Evolutionary conservation across 2,329 filamentous ascomycete genomes (phyloP), one percentile per base, ranked within the genome.

Genomic region (Alternaria conjuncta): DNA sequence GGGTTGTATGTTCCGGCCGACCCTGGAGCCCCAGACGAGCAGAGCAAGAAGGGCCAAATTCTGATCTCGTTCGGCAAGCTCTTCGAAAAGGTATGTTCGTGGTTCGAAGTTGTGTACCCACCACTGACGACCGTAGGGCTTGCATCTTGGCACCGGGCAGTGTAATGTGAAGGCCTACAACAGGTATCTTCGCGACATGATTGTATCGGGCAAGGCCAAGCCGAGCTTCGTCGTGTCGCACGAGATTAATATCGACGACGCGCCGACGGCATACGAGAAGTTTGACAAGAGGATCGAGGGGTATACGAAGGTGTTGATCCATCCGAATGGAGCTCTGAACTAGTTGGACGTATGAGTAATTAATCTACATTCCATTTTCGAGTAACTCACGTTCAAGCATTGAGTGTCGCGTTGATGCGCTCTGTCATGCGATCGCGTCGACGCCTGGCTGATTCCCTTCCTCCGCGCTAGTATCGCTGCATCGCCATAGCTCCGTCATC

Each of bases 121-220:
- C 45, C 11, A 15, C 60, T 72, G 21, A 71, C 63, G 6, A 44
- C 9, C 1, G 15, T 50, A 88, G 86, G 88, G 88, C 2, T 80
- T 90, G 6, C 83, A 84, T 2, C 79, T 91, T 3, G 85, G 86
- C 10, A 89, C 87, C 4, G 88, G 88, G 0, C 88, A 90, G 72
- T 90, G 88, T 79, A 91, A 91, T 65, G 88, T 91, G 68, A 91
- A 90, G 78, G 81, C 85, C 1, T 91, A 91, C 77, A 91, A 91
- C 73, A 82, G 88, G 23, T 89, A 90, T 70, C 78, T 91, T 43
- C 84, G 89, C 12, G 88, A 91, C 64, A 80, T 91, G 70, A 91
- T 91, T 69, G 87, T 90, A 46, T 79, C 86, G 0, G 88, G 89
- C 3, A 86, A 85, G 62, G 89, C 89, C 1, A 90, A 89, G 75